phyloP scores from a whole-genome alignment of 2,329 filamentous ascomycete genomes.

The Waltergamsia citrina region DNA sequence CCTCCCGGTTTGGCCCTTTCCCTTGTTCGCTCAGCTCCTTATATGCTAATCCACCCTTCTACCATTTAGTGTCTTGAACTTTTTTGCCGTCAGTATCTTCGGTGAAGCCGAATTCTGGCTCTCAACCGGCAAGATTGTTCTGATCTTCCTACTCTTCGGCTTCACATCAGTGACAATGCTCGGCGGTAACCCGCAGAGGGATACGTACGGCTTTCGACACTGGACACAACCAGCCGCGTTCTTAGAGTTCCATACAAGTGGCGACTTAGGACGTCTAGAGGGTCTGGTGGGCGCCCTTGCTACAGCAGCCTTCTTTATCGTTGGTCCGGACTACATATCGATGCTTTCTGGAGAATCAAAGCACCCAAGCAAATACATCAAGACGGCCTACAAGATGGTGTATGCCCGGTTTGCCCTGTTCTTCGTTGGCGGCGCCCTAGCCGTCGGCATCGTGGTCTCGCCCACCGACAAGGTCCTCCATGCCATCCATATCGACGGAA shows the following conservation, averaged over 20 bases:
- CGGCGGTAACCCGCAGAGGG: slow-evolving; percentile 62
- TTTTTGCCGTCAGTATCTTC: slow-evolving; percentile 56
- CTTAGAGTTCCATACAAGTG: slow-evolving; percentile 33
- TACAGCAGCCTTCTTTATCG: slow-evolving; percentile 54
- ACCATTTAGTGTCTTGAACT: slow-evolving; percentile 44
- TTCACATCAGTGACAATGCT: slow-evolving; percentile 78
- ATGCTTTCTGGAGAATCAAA: slow-evolving; percentile 62
- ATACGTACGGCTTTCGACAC: slow-evolving; percentile 62
- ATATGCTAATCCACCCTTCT: too few relatives aligned
- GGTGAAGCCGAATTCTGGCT: slow-evolving; percentile 67
- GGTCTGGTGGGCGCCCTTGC: slow-evolving; percentile 62
- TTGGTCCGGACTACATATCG: slow-evolving; percentile 58
- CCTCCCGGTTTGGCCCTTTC: too few relatives aligned
- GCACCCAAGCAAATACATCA: slow-evolving; percentile 54
- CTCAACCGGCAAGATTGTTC: slow-evolving; percentile 51
- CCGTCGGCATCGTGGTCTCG: slow-evolving; percentile 56
- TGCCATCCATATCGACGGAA: slow-evolving; percentile 16
- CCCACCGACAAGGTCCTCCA: slow-evolving; percentile 26
- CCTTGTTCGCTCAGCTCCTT: too few relatives aligned
- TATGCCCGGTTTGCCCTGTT: slow-evolving; percentile 64
- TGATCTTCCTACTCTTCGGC: slow-evolving; percentile 57
- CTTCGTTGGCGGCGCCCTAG: slow-evolving; percentile 60
- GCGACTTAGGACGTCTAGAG: slow-evolving; percentile 56
- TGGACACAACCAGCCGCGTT: slow-evolving; percentile 40
- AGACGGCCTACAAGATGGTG: slow-evolving; percentile 61